Conservation (phyloP, 257 asterid genomes). For the Nicotiana otophora region DNA sequence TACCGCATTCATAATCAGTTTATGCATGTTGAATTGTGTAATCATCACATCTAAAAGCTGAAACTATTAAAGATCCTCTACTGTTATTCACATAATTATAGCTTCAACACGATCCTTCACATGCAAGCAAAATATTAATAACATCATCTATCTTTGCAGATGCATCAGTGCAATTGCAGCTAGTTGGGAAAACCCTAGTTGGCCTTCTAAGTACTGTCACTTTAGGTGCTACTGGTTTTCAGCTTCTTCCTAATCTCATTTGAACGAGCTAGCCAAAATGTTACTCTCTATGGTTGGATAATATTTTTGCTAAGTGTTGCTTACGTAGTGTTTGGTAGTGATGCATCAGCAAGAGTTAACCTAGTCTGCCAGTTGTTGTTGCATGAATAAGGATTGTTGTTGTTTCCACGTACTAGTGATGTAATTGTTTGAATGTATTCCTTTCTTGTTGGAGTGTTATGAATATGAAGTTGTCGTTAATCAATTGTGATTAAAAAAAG, state of each 20-base stretch:
- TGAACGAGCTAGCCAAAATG: neutral
- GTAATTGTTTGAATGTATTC: neutral
- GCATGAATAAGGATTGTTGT: neutral
- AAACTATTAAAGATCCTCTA: too few relatives aligned
- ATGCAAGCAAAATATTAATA: neutral
- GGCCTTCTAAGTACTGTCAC: constrained; percentile 17
- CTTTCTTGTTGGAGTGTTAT: neutral
- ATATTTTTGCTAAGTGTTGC: neutral
- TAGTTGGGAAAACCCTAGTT: neutral
- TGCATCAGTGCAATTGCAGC: constrained; percentile 25
- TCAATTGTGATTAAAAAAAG: neutral
- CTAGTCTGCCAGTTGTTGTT: neutral
- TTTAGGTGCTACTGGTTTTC: constrained; percentile 12
- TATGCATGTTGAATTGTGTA: too few relatives aligned
- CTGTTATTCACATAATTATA: too few relatives aligned
- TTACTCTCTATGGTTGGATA: neutral
- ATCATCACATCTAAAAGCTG: too few relatives aligned
- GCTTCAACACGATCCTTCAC: neutral
- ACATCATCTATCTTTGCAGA: constrained; percentile 7
- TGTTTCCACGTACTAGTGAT: neutral
- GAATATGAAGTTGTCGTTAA: neutral
- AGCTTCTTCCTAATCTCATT: constrained; percentile 2
- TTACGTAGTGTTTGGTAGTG: neutral
- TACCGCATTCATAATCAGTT: too few relatives aligned
- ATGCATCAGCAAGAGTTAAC: constrained; percentile 1